A percentile compares a stretch with the other conserved stretches of the same genome.
Evolutionary conservation across 192 early-diverging fungal species (phyloP).

Genomic region (Coemansia reversa): DNA sequence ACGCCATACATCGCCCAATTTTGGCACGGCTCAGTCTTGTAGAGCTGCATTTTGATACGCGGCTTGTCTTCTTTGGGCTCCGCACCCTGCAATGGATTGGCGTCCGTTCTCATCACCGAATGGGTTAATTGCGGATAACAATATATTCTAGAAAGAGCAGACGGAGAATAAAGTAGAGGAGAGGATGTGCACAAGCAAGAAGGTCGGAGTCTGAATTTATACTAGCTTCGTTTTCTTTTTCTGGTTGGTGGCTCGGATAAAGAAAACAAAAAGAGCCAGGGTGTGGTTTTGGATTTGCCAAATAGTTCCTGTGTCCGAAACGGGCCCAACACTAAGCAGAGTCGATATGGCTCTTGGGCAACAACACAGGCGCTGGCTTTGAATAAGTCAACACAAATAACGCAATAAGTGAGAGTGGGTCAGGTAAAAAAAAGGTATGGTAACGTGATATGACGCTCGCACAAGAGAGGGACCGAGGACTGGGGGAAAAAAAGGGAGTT

Average conservation of each 20-base stretch:
- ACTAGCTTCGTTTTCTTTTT: background rate
- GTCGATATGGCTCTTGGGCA: background rate
- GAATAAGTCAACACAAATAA: conserved; percentile 11
- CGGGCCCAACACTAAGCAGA: background rate
- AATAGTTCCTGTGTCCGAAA: background rate
- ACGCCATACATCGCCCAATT: conserved; percentile 49
- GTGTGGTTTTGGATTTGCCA: background rate
- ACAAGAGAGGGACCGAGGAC: background rate
- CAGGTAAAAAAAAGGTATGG: background rate
- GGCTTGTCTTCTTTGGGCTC: conserved; percentile 23
- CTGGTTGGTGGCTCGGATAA: background rate
- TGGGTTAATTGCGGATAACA: background rate
- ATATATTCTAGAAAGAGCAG: background rate
- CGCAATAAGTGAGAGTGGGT: conserved; percentile 10
- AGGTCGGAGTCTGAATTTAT: conserved; percentile 33
- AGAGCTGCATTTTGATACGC: conserved; percentile 57
- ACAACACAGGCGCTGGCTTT: background rate
- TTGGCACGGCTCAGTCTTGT: conserved; percentile 77
- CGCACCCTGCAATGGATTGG: conserved; percentile 8
- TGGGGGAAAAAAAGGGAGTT: background rate
- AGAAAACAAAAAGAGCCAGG: background rate
- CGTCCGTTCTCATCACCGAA: conserved; percentile 6
- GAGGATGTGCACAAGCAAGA: conserved; percentile 1
- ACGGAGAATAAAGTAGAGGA: conserved; percentile 6
- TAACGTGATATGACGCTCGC: background rate